Percentiles rank a stretch among this genome's conserved stretches.
phyloP scores from a whole-genome alignment of 805 yeast species.

The Lachancea nothofagi region DNA sequence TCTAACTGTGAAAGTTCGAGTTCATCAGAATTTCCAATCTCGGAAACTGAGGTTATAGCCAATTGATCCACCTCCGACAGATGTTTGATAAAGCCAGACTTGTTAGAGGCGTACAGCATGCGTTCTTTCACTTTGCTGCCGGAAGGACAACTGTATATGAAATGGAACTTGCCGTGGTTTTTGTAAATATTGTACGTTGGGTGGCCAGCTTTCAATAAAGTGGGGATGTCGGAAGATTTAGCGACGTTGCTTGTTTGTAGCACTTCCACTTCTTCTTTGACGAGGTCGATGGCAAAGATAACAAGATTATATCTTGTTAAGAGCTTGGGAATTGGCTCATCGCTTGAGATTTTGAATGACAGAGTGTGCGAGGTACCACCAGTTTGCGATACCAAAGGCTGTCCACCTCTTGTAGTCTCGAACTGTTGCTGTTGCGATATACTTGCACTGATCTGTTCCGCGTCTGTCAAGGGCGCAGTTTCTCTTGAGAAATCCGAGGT shows the following conservation, averaged over 20 bases:
- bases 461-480: conserved; percentile 19
- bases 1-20: conserved; percentile 50
- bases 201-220: conserved; percentile 34
- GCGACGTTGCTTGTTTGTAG: conserved; percentile 24
- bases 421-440: conserved; percentile 28
- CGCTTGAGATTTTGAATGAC: conserved; percentile 22
- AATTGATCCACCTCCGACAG: conserved; percentile 38
- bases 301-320: conserved; percentile 41
- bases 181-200: conserved; percentile 60
- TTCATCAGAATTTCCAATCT: conserved; percentile 70
- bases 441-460: conserved; percentile 24
- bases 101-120: conserved; percentile 86
- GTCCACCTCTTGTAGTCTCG: conserved; percentile 19
- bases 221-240: conserved; percentile 29
- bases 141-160: conserved; percentile 85
- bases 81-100: conserved; percentile 51
- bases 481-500: conserved; percentile 8
- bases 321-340: conserved; percentile 15
- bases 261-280: conserved; percentile 44
- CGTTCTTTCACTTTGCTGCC: conserved; percentile 85
- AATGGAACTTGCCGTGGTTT: conserved; percentile 41
- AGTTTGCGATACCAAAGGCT: conserved; percentile 27
- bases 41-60: conserved; percentile 45
- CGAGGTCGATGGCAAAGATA: conserved; percentile 46
- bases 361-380: conserved; percentile 24